Percentiles rank a stretch among this genome's conserved stretches.
phyloP scores from a whole-genome alignment of 495 filamentous ascomycete species.

The Cercophora sp. region DNA sequence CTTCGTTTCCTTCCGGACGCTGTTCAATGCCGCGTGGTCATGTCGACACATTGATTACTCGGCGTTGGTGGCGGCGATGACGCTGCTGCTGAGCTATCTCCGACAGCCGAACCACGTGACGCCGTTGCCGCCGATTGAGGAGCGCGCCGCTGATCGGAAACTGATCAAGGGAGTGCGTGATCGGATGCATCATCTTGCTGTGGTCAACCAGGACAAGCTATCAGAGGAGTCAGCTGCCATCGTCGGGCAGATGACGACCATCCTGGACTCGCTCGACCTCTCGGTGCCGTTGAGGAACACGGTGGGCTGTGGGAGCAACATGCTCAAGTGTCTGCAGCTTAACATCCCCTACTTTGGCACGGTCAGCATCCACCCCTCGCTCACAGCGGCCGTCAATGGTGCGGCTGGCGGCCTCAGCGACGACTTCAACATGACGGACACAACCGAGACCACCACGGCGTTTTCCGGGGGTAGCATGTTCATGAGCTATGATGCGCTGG shows the following conservation, averaged over 20 bases:
- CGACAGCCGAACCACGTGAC: slow-evolving; percentile 25
- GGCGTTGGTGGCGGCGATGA: slow-evolving; percentile 42
- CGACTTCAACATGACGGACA: neutral
- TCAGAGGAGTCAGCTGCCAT: slow-evolving; percentile 38
- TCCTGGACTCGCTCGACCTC: slow-evolving; percentile 29
- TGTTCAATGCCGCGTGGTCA: slow-evolving; percentile 32
- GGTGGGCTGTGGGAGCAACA: slow-evolving; percentile 8
- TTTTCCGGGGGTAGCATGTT: neutral
- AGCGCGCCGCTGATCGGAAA: slow-evolving; percentile 33
- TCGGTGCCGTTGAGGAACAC: neutral
- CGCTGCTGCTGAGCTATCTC: slow-evolving; percentile 40
- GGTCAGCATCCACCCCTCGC: slow-evolving; percentile 38
- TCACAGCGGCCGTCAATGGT: slow-evolving; percentile 5
- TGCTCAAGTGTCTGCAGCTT: slow-evolving; percentile 29
- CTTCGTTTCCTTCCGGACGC: slow-evolving; percentile 35
- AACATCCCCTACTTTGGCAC: slow-evolving; percentile 47
- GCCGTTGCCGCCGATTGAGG: slow-evolving; percentile 29
- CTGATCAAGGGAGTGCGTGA: slow-evolving; percentile 31
- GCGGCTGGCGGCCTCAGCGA: neutral
- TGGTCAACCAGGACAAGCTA: slow-evolving; percentile 35
- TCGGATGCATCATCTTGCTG: slow-evolving; percentile 37
- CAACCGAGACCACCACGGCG: neutral
- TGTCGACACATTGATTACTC: slow-evolving; percentile 45
- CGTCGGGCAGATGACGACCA: slow-evolving; percentile 39
- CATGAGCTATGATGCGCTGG: slow-evolving; percentile 5